Evolutionary conservation across 306 rosid species (phyloP), one percentile per base, ranked within the genome.

Genomic region (Hylodesmum podocarpum): DNA sequence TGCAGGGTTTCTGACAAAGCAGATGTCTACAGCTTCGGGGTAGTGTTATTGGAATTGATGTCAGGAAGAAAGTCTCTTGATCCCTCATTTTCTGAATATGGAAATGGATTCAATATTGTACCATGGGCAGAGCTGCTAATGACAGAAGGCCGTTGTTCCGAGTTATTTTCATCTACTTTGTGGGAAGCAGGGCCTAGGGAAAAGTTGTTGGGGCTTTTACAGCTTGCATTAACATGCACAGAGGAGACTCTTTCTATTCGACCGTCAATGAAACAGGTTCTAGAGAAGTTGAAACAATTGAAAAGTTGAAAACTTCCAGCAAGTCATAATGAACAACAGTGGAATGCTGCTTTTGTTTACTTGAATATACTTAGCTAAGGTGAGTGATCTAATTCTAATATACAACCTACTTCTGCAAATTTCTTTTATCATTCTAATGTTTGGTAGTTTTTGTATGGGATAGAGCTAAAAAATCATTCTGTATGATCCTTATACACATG

Each of bases 11-110:
- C 91, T 0, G 91, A 90, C 75, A 90, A 88, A 77, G 87, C 91
- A 0, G 96, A 90, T 63, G 96, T 88, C 51, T 88, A 90, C 65
- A 88, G 92, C 80, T 90, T 82, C 10, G 96, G 96, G 16, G 92
- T 90, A n/a, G 96, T 90, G 72, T 44, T 88, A 5, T 37, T 88
- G 15, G 96, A 90, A 72, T 79, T 90, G 83, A 80, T 88, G 73
- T 90, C 96, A 0, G 91, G 90, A 15, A 90, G 87, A 75, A 90
- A 79, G 81, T 85, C 91, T 9, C 89, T 88, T 0, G 96, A 90
- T 82, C 96, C 89, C 8, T 90, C 91, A 0, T 90, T 90, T 80
- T 88, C 89, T 0, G 59, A 81, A 15, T 87, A 83, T 69, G 91
- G 91, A 55, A 86, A 90, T 46, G 96, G 96, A 14, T 87, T 90